Evolutionary conservation across 2,329 filamentous ascomycete genomes (phyloP), one percentile per base, ranked within the genome.

Genomic region (Fusarium robinianum): DNA sequence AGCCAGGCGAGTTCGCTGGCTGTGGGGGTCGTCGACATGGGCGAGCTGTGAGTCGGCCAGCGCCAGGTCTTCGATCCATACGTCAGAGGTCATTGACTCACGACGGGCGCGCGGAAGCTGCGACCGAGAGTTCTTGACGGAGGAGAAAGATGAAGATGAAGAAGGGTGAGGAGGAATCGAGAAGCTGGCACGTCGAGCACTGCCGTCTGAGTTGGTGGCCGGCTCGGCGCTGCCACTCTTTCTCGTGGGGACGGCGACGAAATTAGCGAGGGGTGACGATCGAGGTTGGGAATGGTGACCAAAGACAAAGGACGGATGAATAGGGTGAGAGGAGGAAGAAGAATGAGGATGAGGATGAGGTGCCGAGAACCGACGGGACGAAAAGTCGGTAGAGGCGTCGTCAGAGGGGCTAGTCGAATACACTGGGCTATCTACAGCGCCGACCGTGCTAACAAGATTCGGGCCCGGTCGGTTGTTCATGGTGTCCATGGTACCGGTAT

Each of bases 201-300:
- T 75, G 51, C 74, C 72, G 42, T 77, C 75, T 48, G 77, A 79
- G n/a, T n/a, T n/a, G 19, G 77, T 79, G 52, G 79, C 79, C 22
- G 83, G 74, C 59, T 86, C 81, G 43, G 76, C 77, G 63, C 80
- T 75, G 41, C 76, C 73, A 53, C 76, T 74, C 65, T 85, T 86
- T 49, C 77, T 77, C 55, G 67, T 67, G 49, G 64, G 55, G 41
- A 66, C 46, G 23, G 69, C 39, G 75, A 72, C 46, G 75, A 71
- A 49, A 80, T 63, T 55, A 48, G 62, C 70, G 51, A 70, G 74
- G 19, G 57, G 58, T 45, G 63, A 64, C 10, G 63, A 65, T n/a
- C n/a, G n/a, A n/a, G n/a, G n/a, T n/a, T n/a, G n/a, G n/a, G n/a
- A n/a, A n/a, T n/a, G n/a, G n/a, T n/a, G n/a, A n/a, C n/a, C n/a